Evolutionary conservation across 805 yeast genomes (phyloP), one percentile per base, ranked within the genome.

Genomic region (Hanseniaspora guilliermondii): DNA sequence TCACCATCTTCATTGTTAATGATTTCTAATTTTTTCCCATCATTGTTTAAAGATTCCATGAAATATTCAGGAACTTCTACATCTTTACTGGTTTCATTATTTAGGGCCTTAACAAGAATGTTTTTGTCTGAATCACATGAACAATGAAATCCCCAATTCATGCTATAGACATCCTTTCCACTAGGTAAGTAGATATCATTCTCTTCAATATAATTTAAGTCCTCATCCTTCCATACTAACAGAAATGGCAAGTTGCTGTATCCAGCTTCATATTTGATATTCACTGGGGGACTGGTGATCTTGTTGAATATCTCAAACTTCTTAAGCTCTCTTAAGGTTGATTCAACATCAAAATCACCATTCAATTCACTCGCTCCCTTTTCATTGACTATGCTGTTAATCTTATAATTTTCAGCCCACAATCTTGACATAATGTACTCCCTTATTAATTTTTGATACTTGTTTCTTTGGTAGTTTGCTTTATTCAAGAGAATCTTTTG

Each of bases 141-240:
- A 56, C 71, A 65, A 48, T 67, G 65, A 53, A 67, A 66, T 22
- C 59, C 55, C 69, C 70, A 68, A 38, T 60, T 57, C 44, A 57
- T 57, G 33, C 55, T 56, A 56, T 66, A 70, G 6, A 63, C 60
- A 24, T 52, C 53, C 27, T 55, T 56, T 16, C 57, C 47, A 11
- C 55, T 54, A 11, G 61, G 57, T 1, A n/a, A 36, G 21, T 58
- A 48, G 21, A 65, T 49, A 22, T 62, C 64, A 21, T 58, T 58
- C 33, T 60, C 56, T 16, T 57, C 58, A 9, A 62, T 58, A 12
- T 58, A 53, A 5, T 55, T 54, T 17, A 68, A 53, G 38, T 65
- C 68, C 5, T 56, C 58, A 17, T 58, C 57, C n/a, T 62, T 62
- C 27, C 67, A 56, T 45, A 64, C 59, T 21, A 60, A 49, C n/a